Evolutionary conservation across 352 stramenopile species (phyloP), one percentile per base, ranked within the genome.

Genomic region (Pythium aquatile): DNA sequence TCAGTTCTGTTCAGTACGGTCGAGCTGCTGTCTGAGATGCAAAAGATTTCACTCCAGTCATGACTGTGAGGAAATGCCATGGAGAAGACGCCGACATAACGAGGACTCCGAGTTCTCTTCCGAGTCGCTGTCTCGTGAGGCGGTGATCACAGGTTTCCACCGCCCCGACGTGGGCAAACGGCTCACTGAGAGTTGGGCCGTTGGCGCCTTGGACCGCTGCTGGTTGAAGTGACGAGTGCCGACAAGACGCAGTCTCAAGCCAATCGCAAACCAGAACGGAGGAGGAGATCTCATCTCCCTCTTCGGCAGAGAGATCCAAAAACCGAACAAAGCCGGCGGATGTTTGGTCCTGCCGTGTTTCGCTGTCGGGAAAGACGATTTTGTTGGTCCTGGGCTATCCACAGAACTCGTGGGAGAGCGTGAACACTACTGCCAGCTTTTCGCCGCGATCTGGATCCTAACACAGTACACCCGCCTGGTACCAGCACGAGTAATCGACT

Each of bases 201-300:
- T 24, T 48, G 16, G 42, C 42, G 32, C 5, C 8, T 35, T 35
- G 32, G 32, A 35, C n/a, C 42, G 16, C 10, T 53, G 20, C 46
- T 32, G 46, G 46, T 53, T 53, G 46, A 53, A 53, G 46, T 53
- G 46, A 53, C 46, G 46, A 53, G 46, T 32, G 46, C 46, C 24
- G n/a, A 32, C 46, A 29, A 53, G 46, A 24, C 46, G 11, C n/a
- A 20, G 10, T 6, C 7, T 16, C 10, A 53, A 33, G 24, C 46
- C 46, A 53, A 53, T 53, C 46, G 24, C 10, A 53, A 53, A 53
- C 46, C 24, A 53, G 46, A 53, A 6, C 2, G 2, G n/a, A 6
- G 20, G 14, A 33, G 46, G 20, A 53, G 46, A 16, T 16, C 46
- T 53, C 46, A 53, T 53, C 46, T 32, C 46, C 46, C 40, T 48